Percentiles rank a stretch among this genome's conserved stretches.
phyloP scores from a whole-genome alignment of 805 yeast genomes.

The Metschnikowia dekortorum region DNA sequence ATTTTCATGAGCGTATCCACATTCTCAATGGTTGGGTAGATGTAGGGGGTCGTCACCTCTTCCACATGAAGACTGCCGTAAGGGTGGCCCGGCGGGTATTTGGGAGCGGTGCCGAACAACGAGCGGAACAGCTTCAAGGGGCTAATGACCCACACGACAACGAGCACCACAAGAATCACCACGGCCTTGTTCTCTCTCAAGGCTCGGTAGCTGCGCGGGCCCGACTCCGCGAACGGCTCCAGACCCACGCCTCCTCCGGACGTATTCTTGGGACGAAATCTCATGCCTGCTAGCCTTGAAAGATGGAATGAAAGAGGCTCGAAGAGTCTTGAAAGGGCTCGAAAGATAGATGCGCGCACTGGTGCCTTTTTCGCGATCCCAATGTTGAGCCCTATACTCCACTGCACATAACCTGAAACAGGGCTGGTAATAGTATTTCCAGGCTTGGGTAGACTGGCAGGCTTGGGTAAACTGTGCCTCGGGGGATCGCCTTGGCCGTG shows the following conservation, averaged over 20 bases:
- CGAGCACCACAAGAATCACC: slow-evolving; percentile 3
- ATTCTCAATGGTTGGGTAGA: slow-evolving; percentile 74
- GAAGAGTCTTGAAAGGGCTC: too few relatives aligned
- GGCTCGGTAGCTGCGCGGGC: background rate
- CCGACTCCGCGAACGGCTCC: slow-evolving; percentile 3
- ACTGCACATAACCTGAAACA: too few relatives aligned
- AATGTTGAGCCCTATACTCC: too few relatives aligned
- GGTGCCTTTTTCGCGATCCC: background rate
- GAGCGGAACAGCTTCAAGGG: slow-evolving; percentile 5
- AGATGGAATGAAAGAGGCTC: background rate
- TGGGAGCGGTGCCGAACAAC: background rate
- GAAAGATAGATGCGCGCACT: background rate
- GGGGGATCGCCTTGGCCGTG: too few relatives aligned
- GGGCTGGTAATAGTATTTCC: too few relatives aligned
- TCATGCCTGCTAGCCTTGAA: slow-evolving; percentile 9
- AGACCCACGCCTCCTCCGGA: slow-evolving; percentile 2
- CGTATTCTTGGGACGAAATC: slow-evolving; percentile 15
- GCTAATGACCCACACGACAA: slow-evolving; percentile 12
- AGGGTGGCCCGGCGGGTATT: slow-evolving; percentile 32
- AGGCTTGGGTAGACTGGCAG: too few relatives aligned
- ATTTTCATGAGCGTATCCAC: slow-evolving; percentile 58
- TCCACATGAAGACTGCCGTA: slow-evolving; percentile 31
- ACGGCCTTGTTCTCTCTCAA: slow-evolving; percentile 7
- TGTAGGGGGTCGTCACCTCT: slow-evolving; percentile 47
- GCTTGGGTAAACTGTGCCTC: too few relatives aligned